phyloP scores from a whole-genome alignment of 371 early-diverging fungal genomes.

The Blakeslea trispora region DNA sequence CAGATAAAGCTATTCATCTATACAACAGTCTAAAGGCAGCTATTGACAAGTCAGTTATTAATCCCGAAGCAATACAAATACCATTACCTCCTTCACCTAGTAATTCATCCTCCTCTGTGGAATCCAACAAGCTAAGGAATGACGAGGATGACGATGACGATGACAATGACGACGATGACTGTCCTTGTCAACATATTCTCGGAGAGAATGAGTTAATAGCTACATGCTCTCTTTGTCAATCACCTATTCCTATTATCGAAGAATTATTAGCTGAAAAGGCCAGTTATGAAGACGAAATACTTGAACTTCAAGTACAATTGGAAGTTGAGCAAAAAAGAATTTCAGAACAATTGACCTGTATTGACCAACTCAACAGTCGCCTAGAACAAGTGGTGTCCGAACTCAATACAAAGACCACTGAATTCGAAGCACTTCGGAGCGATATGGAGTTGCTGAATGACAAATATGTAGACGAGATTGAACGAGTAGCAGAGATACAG shows the following conservation, averaged over 20 bases:
- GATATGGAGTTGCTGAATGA: slow-evolving; percentile 65
- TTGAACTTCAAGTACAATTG: slow-evolving; percentile 41
- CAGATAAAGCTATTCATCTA: slow-evolving; percentile 33
- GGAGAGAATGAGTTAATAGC: slow-evolving; percentile 25
- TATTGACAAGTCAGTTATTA: slow-evolving; percentile 42
- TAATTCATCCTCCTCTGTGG: slow-evolving; percentile 33
- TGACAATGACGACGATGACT: slow-evolving; percentile 22
- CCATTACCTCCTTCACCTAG: slow-evolving; percentile 50
- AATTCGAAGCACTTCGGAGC: slow-evolving; percentile 49
- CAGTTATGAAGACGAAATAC: slow-evolving; percentile 48
- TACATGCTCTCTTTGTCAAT: slow-evolving; percentile 58
- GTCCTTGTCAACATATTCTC: slow-evolving; percentile 48
- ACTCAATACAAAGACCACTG: slow-evolving; percentile 48
- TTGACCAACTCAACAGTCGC: slow-evolving; percentile 40
- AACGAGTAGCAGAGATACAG: slow-evolving; percentile 88
- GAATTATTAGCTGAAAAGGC: slow-evolving; percentile 50
- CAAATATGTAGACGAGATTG: slow-evolving; percentile 83
- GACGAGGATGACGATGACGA: slow-evolving; percentile 4
- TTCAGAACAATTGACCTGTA: slow-evolving; percentile 42
- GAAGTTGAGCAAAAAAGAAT: slow-evolving; percentile 50
- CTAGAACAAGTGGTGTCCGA: slow-evolving; percentile 48
- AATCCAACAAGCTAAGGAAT: slow-evolving; percentile 6
- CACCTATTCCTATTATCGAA: slow-evolving; percentile 54
- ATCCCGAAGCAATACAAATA: slow-evolving; percentile 45
- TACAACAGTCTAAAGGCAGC: slow-evolving; percentile 59